phyloP scores from a whole-genome alignment of 2,329 filamentous ascomycete genomes.

The Lasiodiplodia gonubiensis region DNA sequence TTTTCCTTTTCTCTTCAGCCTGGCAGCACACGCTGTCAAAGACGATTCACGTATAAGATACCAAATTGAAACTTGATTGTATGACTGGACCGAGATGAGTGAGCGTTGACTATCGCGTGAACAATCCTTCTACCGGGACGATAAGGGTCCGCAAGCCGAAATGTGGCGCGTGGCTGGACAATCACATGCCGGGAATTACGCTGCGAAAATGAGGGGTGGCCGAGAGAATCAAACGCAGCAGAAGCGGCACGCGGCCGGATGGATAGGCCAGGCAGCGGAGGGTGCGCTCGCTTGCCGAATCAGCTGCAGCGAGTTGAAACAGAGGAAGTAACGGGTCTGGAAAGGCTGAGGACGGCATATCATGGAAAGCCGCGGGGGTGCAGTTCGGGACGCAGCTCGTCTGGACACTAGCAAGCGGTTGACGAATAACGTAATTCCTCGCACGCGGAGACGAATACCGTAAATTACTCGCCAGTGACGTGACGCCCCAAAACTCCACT shows the following conservation, averaged over 20 bases:
- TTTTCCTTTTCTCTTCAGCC: not conserved
- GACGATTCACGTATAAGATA: not conserved
- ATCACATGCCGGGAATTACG: slow-evolving; percentile 22
- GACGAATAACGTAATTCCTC: too few relatives aligned
- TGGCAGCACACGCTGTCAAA: not conserved
- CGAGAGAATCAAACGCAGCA: slow-evolving; percentile 6
- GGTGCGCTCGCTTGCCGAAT: not conserved
- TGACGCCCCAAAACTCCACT: slow-evolving; percentile 18
- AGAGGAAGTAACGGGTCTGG: slow-evolving; percentile 12
- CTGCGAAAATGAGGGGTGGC: slow-evolving; percentile 10
- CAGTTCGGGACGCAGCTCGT: too few relatives aligned
- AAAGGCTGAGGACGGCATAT: not conserved
- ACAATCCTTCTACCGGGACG: not conserved
- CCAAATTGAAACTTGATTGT: not conserved
- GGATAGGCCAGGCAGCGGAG: not conserved
- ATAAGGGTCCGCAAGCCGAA: slow-evolving; percentile 8
- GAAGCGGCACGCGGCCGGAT: slow-evolving; percentile 16
- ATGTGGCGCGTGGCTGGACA: slow-evolving; percentile 20
- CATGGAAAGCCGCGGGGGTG: too few relatives aligned
- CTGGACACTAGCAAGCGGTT: too few relatives aligned
- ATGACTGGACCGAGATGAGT: not conserved
- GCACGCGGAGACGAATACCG: too few relatives aligned
- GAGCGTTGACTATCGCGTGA: not conserved
- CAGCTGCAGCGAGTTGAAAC: slow-evolving; percentile 24
- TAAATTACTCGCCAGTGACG: too few relatives aligned